Conservation (phyloP, 768 basidiomycete species). For the Lactarius deliciosus region DNA sequence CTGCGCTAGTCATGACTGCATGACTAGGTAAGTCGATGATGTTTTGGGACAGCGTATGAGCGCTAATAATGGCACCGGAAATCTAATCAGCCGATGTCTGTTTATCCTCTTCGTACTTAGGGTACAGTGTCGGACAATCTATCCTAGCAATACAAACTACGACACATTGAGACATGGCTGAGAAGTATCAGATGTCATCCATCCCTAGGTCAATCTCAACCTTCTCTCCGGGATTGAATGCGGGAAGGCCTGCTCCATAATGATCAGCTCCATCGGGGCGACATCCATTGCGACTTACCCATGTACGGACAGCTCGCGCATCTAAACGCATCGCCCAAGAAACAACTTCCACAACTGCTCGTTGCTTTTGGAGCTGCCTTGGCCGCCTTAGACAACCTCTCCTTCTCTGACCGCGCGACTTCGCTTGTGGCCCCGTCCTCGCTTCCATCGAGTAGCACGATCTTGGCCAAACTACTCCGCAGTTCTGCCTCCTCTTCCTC, state of each 20-base stretch:
- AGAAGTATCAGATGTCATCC: conserved; percentile 68
- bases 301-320: conserved; percentile 95
- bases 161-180: neutral
- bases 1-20: conserved; percentile 8
- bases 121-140: neutral
- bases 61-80: neutral
- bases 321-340: conserved; percentile 95
- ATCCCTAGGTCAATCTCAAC: conserved; percentile 86
- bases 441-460: conserved; percentile 67
- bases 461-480: conserved; percentile 45
- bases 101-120: neutral
- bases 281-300: conserved; percentile 47
- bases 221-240: conserved; percentile 98
- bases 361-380: conserved; percentile 81
- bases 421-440: conserved; percentile 59
- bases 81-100: neutral
- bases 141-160: conserved; percentile 9
- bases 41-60: neutral
- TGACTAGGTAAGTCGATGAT: neutral
- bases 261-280: conserved; percentile 6
- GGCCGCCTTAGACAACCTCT: conserved; percentile 62
- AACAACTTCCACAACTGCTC: conserved; percentile 97
- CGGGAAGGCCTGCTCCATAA: conserved; percentile 77
- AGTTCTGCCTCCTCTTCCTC: conserved; percentile 89
- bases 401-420: conserved; percentile 59